Conservation (phyloP, 768 basidiomycete species). For the Harrya chromipes region DNA sequence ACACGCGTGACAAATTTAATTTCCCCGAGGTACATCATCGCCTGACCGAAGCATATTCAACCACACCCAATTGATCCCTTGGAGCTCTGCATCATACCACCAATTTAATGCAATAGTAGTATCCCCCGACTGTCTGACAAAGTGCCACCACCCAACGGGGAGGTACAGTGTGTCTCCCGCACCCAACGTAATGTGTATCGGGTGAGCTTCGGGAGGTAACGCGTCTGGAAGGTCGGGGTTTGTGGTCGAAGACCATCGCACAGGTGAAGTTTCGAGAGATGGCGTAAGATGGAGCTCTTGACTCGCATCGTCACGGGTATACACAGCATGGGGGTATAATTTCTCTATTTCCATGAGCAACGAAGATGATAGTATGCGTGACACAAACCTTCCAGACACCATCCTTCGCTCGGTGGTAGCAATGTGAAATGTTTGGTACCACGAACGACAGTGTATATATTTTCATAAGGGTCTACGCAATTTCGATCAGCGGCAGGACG, state of each 20-base stretch:
- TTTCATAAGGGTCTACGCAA: slow-evolving; percentile 80
- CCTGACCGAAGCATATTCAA: slow-evolving; percentile 57
- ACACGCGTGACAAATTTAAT: slow-evolving; percentile 29
- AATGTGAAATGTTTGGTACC: slow-evolving; percentile 86
- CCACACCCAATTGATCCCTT: slow-evolving; percentile 68
- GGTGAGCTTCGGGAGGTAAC: slow-evolving; percentile 53
- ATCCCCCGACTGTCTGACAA: slow-evolving; percentile 68
- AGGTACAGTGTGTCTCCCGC: slow-evolving; percentile 84
- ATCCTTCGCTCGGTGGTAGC: slow-evolving; percentile 85
- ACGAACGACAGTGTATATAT: slow-evolving; percentile 84
- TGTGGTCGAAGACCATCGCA: slow-evolving; percentile 81
- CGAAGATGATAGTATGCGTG: background rate
- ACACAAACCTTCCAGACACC: slow-evolving; percentile 71
- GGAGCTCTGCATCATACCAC: slow-evolving; percentile 85
- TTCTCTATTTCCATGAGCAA: slow-evolving; percentile 41
- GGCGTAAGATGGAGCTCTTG: slow-evolving; percentile 30
- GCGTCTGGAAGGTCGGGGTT: slow-evolving; percentile 50
- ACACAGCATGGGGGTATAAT: slow-evolving; percentile 64
- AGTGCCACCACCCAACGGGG: slow-evolving; percentile 94
- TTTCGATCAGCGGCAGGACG: background rate
- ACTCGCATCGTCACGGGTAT: slow-evolving; percentile 37
- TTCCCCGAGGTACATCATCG: slow-evolving; percentile 23
- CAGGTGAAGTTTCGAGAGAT: slow-evolving; percentile 35
- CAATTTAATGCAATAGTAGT: slow-evolving; percentile 76
- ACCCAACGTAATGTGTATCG: slow-evolving; percentile 61